A percentile compares a stretch with the other conserved stretches of the same genome.
Evolutionary conservation across 106 monocot genomes (phyloP).

Genomic region (Apostasia shenzhenica): DNA sequence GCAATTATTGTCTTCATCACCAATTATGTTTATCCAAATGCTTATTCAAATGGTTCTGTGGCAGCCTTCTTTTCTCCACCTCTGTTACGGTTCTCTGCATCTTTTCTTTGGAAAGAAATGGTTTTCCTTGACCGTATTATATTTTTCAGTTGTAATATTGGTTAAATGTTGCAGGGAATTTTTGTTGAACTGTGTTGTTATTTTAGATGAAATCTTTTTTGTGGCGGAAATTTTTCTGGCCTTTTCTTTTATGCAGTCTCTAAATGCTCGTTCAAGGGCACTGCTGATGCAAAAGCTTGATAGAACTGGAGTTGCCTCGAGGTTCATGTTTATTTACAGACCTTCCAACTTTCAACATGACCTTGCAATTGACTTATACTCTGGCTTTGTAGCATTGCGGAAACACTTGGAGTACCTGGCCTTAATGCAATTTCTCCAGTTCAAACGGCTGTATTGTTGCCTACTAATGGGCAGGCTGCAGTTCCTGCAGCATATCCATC

Average conservation of each 20-base stretch:
- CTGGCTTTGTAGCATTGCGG: slow-evolving; percentile 17
- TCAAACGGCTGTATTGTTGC: slow-evolving; percentile 13
- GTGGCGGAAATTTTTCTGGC: not conserved
- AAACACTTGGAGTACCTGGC: slow-evolving; percentile 17
- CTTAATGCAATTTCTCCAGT: slow-evolving; percentile 13
- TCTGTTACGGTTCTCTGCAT: too few relatives aligned
- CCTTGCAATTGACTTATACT: slow-evolving; percentile 1
- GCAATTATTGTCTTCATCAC: too few relatives aligned
- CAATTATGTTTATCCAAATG: too few relatives aligned
- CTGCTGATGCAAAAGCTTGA: slow-evolving; percentile 30
- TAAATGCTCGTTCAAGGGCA: slow-evolving; percentile 29
- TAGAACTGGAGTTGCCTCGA: slow-evolving; percentile 25
- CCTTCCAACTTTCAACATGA: not conserved
- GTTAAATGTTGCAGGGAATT: too few relatives aligned
- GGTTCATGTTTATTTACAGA: slow-evolving; percentile 11
- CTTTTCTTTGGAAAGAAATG: too few relatives aligned
- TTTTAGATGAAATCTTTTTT: not conserved
- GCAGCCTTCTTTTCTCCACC: too few relatives aligned
- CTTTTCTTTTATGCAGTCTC: slow-evolving; percentile 15
- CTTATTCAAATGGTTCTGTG: too few relatives aligned
- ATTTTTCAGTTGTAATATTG: too few relatives aligned
- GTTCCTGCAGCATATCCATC: slow-evolving; percentile 10
- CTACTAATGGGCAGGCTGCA: slow-evolving; percentile 9
- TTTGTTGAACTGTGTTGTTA: not conserved
- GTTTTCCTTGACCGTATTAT: too few relatives aligned